Conservation (phyloP, 768 basidiomycete species). For the Termitomyces heimii region DNA sequence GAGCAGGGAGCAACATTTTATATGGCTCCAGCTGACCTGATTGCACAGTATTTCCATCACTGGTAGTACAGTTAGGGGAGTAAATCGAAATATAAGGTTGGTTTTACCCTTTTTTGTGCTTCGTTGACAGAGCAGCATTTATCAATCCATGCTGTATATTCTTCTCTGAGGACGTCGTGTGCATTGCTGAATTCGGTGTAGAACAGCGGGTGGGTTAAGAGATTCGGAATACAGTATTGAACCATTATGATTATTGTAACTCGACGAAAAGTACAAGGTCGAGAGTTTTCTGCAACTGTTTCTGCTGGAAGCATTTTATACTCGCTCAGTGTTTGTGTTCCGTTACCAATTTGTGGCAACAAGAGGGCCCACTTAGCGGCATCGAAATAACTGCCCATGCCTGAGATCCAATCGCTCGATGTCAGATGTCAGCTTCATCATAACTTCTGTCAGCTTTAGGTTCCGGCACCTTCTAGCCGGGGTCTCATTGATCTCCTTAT, state of each 20-base stretch:
- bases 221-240: not conserved
- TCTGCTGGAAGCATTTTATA: not conserved
- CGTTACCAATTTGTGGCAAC: not conserved
- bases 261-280: not conserved
- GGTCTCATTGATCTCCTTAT: too few species aligned
- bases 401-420: too few species aligned
- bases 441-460: too few species aligned
- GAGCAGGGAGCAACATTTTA: too few species aligned
- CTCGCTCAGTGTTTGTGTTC: not conserved
- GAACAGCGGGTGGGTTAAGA: not conserved
- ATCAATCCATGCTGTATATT: slow-evolving; percentile 5
- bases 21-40: too few species aligned
- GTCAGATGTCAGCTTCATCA: too few species aligned
- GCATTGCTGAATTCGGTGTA: slow-evolving; percentile 4
- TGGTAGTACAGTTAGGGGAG: too few species aligned
- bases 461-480: too few species aligned
- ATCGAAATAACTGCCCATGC: too few species aligned
- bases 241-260: not conserved
- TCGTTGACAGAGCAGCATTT: not conserved
- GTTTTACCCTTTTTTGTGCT: slow-evolving; percentile 2
- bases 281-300: not conserved
- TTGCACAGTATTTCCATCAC: too few species aligned
- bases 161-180: not conserved
- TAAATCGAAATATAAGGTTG: not conserved
- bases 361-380: too few species aligned